phyloP scores from a whole-genome alignment of 768 basidiomycete species.

The Cystobasidium ongulense region DNA sequence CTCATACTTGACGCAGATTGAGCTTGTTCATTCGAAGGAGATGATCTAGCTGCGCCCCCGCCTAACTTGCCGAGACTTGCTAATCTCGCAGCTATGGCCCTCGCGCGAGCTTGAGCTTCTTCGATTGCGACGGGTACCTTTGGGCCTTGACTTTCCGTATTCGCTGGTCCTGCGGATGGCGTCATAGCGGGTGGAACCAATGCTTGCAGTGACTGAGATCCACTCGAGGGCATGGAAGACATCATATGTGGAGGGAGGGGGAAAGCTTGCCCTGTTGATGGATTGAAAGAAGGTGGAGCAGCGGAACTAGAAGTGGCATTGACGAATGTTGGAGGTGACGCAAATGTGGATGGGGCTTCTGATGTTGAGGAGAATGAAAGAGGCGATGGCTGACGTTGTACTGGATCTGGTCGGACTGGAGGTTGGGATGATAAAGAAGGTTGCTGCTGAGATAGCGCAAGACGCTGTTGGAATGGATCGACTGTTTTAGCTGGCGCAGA shows the following conservation, averaged over 20 bases:
- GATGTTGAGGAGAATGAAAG: not conserved
- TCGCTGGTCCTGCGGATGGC: not conserved
- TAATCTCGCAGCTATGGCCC: conserved; percentile 33
- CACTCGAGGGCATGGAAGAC: not conserved
- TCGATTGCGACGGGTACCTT: conserved; percentile 9
- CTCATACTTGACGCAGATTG: not conserved
- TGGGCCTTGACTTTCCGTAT: not conserved
- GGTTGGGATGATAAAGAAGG: not conserved
- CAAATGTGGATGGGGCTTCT: not conserved
- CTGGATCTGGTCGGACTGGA: not conserved
- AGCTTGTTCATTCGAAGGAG: not conserved
- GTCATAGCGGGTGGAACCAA: not conserved
- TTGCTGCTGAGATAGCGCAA: conserved; percentile 22
- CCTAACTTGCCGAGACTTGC: conserved; percentile 3
- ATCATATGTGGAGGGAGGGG: not conserved
- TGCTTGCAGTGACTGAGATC: not conserved
- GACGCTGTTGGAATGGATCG: conserved; percentile 29
- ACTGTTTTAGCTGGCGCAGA: not conserved
- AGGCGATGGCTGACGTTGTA: not conserved
- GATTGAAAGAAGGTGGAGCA: not conserved
- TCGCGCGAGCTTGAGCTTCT: conserved; percentile 33
- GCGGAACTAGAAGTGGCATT: not conserved
- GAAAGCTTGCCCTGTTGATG: not conserved
- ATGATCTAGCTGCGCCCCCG: not conserved
- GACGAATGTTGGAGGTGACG: not conserved